Percentiles rank a stretch among this genome's conserved stretches.
phyloP scores from a whole-genome alignment of 345 rosid genomes.

The Firmiana major region DNA sequence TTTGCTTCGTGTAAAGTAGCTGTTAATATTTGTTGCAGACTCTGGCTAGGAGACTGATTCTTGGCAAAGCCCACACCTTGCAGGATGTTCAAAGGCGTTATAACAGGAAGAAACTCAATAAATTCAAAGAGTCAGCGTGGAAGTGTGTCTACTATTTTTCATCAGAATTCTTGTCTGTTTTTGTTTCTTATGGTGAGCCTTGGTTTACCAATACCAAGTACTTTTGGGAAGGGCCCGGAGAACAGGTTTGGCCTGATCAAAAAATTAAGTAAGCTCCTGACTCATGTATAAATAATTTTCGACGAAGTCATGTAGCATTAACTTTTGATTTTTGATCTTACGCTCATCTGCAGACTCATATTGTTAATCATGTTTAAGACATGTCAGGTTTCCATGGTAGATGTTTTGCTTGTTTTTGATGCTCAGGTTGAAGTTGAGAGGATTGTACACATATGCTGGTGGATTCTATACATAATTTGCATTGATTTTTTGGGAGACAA shows the following conservation, averaged over 20 bases:
- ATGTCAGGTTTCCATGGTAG: not conserved
- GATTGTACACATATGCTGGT: slow-evolving; percentile 62
- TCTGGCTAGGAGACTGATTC: slow-evolving; percentile 48
- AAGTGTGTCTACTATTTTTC: slow-evolving; percentile 77
- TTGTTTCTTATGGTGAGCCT: slow-evolving; percentile 66
- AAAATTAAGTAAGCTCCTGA: slow-evolving; percentile 65
- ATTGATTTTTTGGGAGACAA: slow-evolving; percentile 81
- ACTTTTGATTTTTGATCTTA: not conserved
- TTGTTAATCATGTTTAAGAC: not conserved
- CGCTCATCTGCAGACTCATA: not conserved
- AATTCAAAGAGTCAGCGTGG: slow-evolving; percentile 95
- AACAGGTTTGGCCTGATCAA: slow-evolving; percentile 82
- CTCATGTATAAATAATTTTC: not conserved
- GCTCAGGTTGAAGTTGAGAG: slow-evolving; percentile 64
- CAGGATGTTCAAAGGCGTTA: slow-evolving; percentile 32
- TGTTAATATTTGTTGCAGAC: slow-evolving; percentile 41
- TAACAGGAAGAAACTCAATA: slow-evolving; percentile 52
- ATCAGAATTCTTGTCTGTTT: slow-evolving; percentile 60
- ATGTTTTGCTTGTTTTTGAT: slow-evolving; percentile 18
- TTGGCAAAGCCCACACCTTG: slow-evolving; percentile 40
- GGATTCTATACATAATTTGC: slow-evolving; percentile 86
- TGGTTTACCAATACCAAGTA: slow-evolving; percentile 71
- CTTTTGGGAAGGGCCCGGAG: slow-evolving; percentile 84
- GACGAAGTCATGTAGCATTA: not conserved
- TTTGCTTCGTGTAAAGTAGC: not conserved